Evolutionary conservation across 495 filamentous ascomycete genomes (phyloP), one percentile per base, ranked within the genome.

Genomic region (Trichocladium uniseriatum): DNA sequence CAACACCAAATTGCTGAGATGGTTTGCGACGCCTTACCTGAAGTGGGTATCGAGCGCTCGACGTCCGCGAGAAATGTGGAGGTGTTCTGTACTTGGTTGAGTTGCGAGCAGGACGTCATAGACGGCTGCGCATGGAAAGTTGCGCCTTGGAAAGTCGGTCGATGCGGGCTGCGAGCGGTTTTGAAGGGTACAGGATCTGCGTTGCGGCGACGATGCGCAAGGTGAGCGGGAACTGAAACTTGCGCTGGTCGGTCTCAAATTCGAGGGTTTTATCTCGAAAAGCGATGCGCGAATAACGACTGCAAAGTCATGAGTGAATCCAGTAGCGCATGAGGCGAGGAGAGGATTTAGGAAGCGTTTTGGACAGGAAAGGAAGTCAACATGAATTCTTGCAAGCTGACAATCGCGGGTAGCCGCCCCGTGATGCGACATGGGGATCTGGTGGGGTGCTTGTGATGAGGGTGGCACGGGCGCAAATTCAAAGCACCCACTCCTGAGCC

Each of bases 91-190:
- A 19, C 21, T 38, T 47, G 22, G 46, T 1, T 20, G 38, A 41
- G 38, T 32, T 27, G 21, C 8, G 19, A 24, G 14, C 5, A 19
- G 38, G 46, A 49, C 46, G 46, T 49, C 46, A 49, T 49, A 41
- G 46, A 49, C 46, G 38, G 45, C 18, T 21, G 35, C 18, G 24
- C 27, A 21, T 32, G 11, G 37, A 40, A 48, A 49, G 19, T 38
- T 35, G 38, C 19, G 19, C 36, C 36, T 40, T 40, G 46, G 28
- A 36, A 49, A 6, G 20, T 24, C n/a, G 46, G 28, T 19, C 24
- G 31, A 32, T 11, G 31, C 9, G 31, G 2, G 31, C 31, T 32
- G 31, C 31, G 11, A 11, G 31, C 31, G 31, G 5, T 32, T 11
- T 6, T 32, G 31, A 4, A 32, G 31, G 31, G 2, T 11, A 10